Conservation (phyloP, 352 stramenopile species). For the Globisporangium lucens region DNA sequence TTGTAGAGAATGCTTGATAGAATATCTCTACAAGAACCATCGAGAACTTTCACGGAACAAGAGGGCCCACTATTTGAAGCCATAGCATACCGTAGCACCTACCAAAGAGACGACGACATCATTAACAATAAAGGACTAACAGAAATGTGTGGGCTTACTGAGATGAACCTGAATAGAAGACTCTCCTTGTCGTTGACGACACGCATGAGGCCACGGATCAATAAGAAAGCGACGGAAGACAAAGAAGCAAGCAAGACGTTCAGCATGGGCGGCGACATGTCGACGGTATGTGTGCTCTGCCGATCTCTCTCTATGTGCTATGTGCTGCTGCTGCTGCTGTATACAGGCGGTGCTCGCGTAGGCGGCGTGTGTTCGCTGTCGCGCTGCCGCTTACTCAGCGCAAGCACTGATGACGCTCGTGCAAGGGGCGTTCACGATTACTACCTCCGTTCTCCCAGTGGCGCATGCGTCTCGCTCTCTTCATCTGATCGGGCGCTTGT, state of each 20-base stretch:
- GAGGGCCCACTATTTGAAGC: too few relatives aligned
- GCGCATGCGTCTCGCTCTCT: constrained; percentile 1
- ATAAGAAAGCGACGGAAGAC: background rate
- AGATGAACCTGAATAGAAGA: background rate
- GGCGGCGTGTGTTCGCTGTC: background rate
- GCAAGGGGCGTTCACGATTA: background rate
- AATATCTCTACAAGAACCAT: constrained; percentile 24
- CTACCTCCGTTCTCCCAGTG: background rate
- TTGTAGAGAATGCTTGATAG: too few relatives aligned
- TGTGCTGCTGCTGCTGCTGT: background rate
- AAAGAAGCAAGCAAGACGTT: background rate
- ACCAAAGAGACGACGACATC: background rate
- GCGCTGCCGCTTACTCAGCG: background rate
- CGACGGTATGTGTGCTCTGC: constrained; percentile 18
- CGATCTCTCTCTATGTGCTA: constrained; percentile 5
- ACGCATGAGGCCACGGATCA: background rate
- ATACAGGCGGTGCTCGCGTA: background rate
- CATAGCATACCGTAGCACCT: too few relatives aligned
- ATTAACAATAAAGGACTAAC: background rate
- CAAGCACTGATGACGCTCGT: background rate
- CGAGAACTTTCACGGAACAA: constrained; percentile 15
- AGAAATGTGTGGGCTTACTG: background rate
- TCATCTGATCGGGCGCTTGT: background rate
- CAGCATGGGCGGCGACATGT: constrained; percentile 17
- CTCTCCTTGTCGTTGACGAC: background rate